Percentiles rank a stretch among this genome's conserved stretches.
Evolutionary conservation across 129 eudicot genomes (phyloP).

Genomic region (Arctium lappa): DNA sequence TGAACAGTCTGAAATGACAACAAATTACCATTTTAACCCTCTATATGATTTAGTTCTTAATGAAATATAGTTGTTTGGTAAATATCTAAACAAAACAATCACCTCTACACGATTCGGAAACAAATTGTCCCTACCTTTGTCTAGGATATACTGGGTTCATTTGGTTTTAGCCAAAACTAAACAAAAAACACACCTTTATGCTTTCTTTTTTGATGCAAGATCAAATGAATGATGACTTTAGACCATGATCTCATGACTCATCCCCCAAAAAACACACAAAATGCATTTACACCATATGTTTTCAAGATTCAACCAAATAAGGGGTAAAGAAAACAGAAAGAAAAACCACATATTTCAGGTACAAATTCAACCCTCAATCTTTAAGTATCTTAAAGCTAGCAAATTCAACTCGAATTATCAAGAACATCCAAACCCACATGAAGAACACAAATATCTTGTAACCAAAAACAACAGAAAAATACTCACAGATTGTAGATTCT

Average conservation of each 20-base stretch:
- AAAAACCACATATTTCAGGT: neutral
- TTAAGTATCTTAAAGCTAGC: slow-evolving; percentile 6
- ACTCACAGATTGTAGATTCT: slow-evolving; percentile 84
- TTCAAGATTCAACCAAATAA: neutral
- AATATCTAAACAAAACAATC: too few relatives aligned
- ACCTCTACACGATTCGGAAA: too few relatives aligned
- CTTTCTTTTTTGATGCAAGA: neutral
- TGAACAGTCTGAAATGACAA: too few relatives aligned
- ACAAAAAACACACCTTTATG: neutral
- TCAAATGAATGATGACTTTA: too few relatives aligned
- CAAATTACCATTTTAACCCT: too few relatives aligned
- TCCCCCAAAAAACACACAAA: neutral
- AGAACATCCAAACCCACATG: neutral
- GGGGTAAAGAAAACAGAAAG: neutral
- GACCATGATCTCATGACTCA: neutral
- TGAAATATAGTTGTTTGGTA: too few relatives aligned
- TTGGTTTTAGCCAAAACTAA: neutral
- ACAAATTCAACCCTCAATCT: neutral
- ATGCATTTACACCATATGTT: neutral
- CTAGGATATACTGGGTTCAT: neutral
- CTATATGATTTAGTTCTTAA: too few relatives aligned
- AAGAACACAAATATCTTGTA: neutral
- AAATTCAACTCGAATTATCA: slow-evolving; percentile 4
- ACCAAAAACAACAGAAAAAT: neutral
- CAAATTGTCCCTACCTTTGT: neutral